phyloP scores from a whole-genome alignment of 441 rosid genomes.

The Erysimum pusillum region DNA sequence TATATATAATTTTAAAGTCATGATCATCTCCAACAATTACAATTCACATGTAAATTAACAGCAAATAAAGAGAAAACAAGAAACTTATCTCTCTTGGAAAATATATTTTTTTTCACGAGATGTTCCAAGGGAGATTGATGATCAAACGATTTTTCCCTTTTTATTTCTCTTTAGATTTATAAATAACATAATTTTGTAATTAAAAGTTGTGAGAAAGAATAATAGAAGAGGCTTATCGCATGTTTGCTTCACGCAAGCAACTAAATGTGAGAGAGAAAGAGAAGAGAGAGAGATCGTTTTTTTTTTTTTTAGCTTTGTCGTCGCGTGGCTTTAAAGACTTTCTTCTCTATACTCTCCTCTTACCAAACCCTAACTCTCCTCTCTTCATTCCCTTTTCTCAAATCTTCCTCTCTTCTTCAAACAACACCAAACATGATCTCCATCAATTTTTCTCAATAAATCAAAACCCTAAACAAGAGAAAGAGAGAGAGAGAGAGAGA shows the following conservation, averaged over 20 bases:
- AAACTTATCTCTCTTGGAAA: constrained; percentile 46
- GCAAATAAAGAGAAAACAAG: constrained; percentile 32
- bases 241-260: constrained; percentile 99
- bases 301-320: constrained; percentile 57
- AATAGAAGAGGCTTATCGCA: constrained; percentile 63
- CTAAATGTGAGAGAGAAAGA: constrained; percentile 54
- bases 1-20: not conserved
- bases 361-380: constrained; percentile 45
- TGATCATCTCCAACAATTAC: constrained; percentile 3
- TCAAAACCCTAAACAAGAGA: constrained; percentile 6
- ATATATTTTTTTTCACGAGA: constrained; percentile 52
- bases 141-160: constrained; percentile 18
- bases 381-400: constrained; percentile 30
- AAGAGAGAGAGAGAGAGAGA: constrained; percentile 21
- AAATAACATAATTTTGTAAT: constrained; percentile 19
- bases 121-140: constrained; percentile 39
- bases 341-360: constrained; percentile 57
- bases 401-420: constrained; percentile 33
- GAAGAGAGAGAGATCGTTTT: constrained; percentile 23
- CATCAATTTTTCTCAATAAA: constrained; percentile 10
- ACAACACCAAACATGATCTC: constrained; percentile 46
- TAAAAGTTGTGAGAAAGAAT: constrained; percentile 54
- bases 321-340: constrained; percentile 98
- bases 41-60: constrained; percentile 43
- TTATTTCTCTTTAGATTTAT: constrained; percentile 22